A percentile compares a stretch with the other conserved stretches of the same genome.
phyloP scores from a whole-genome alignment of 768 basidiomycete genomes.

The Lentinula sp. region DNA sequence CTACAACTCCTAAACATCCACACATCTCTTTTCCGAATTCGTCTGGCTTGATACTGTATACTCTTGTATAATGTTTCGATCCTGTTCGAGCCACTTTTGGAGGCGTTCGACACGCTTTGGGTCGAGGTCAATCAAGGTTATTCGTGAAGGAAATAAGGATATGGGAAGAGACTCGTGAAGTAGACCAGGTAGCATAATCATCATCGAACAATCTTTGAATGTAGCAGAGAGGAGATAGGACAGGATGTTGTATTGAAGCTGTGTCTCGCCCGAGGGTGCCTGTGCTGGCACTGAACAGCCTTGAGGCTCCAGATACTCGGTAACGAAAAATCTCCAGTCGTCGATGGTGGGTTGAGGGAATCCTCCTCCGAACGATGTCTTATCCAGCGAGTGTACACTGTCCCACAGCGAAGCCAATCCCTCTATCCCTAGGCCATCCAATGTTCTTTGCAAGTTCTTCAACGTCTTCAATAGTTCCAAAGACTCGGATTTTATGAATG shows the following conservation, averaged over 20 bases:
- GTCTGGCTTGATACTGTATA: constrained; percentile 25
- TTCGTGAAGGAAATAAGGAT: constrained; percentile 15
- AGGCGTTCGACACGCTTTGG: constrained; percentile 66
- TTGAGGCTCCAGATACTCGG: constrained; percentile 33
- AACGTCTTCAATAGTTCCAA: constrained; percentile 48
- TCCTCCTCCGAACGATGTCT: constrained; percentile 22
- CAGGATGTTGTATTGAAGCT: constrained; percentile 58
- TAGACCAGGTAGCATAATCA: constrained; percentile 17
- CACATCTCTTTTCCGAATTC: constrained; percentile 7
- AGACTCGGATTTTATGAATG: constrained; percentile 35
- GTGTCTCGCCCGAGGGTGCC: constrained; percentile 17
- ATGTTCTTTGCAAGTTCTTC: constrained; percentile 58
- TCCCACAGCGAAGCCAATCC: constrained; percentile 53
- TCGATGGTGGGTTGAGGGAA: constrained; percentile 47
- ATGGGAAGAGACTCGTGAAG: constrained; percentile 21
- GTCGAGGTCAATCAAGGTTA: constrained; percentile 84
- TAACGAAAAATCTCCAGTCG: constrained; percentile 65
- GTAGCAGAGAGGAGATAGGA: constrained; percentile 86
- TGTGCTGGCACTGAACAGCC: neutral
- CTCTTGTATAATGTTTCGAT: constrained; percentile 53
- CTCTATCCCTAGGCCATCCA: constrained; percentile 85
- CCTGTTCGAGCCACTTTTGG: constrained; percentile 66
- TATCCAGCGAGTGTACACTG: constrained; percentile 13
- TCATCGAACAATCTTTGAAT: constrained; percentile 91
- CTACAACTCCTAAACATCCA: constrained; percentile 10